Evolutionary conservation across 2,329 filamentous ascomycete genomes (phyloP).

Genomic region (Trichoderma citrinoviride): DNA sequence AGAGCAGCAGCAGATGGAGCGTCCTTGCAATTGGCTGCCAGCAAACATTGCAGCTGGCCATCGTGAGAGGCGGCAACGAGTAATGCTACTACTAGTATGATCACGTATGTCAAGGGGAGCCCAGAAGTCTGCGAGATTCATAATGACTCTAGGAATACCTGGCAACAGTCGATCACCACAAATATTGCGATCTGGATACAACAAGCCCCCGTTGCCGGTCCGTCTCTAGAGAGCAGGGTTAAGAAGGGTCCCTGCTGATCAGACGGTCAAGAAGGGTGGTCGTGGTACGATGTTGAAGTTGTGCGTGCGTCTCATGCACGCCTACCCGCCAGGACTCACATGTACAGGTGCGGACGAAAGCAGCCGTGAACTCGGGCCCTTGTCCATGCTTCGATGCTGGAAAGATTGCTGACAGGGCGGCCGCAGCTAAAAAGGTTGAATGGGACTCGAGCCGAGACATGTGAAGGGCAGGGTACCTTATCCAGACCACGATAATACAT

Average conservation of each 20-base stretch:
- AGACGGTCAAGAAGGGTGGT: not conserved
- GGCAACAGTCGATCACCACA: too few relatives aligned
- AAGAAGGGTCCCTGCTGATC: not conserved
- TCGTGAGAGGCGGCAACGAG: too few relatives aligned
- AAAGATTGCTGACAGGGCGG: not conserved
- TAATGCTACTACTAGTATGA: too few relatives aligned
- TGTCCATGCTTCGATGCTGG: not conserved
- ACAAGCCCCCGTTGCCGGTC: too few relatives aligned
- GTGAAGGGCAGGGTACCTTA: not conserved
- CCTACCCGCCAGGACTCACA: not conserved
- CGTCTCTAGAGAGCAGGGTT: not conserved
- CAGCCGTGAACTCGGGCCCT: too few relatives aligned
- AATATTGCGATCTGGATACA: too few relatives aligned
- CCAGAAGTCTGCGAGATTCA: too few relatives aligned
- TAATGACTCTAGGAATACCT: too few relatives aligned
- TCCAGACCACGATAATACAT: not conserved
- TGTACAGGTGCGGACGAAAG: not conserved
- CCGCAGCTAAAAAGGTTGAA: not conserved
- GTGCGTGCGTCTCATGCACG: conserved; percentile 11
- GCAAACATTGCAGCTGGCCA: too few relatives aligned
- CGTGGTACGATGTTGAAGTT: conserved; percentile 5
- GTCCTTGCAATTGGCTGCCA: too few relatives aligned
- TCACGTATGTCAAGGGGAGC: too few relatives aligned
- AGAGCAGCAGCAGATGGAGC: too few relatives aligned
- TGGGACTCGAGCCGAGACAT: not conserved